These are phyloP conservation scores for Fusarium coffeatum DNA, from an alignment of 2,329 filamentous ascomycete genomes.

Conservation along the genomic window DNA sequence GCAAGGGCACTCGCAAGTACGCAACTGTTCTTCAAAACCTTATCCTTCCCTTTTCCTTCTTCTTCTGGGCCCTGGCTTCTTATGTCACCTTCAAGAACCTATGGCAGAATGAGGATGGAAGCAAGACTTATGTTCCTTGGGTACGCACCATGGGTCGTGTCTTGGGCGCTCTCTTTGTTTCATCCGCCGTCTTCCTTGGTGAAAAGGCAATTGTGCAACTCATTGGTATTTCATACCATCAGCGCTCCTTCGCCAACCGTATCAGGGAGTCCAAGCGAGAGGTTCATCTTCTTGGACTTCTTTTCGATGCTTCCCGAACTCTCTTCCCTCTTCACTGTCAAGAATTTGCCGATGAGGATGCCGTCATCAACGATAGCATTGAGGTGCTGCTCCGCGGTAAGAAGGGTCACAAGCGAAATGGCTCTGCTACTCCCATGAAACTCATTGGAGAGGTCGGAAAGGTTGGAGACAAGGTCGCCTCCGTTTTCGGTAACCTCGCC, in stretches of 20 bases:
- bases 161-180: slow-evolving; percentile 74
- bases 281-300: slow-evolving; percentile 80
- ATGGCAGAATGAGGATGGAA: slow-evolving; percentile 51
- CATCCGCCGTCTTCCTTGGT: slow-evolving; percentile 76
- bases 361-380: slow-evolving; percentile 87
- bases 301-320: slow-evolving; percentile 89
- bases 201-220: slow-evolving; percentile 85
- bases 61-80: slow-evolving; percentile 74
- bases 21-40: slow-evolving; percentile 72
- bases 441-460: slow-evolving; percentile 82
- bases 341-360: slow-evolving; percentile 92
- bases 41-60: slow-evolving; percentile 74
- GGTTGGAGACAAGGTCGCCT: slow-evolving; percentile 92
- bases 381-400: slow-evolving; percentile 73
- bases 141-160: slow-evolving; percentile 71
- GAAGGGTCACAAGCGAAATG: slow-evolving; percentile 61
- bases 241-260: slow-evolving; percentile 81
- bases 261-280: slow-evolving; percentile 94
- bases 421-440: slow-evolving; percentile 80
- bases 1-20: slow-evolving; percentile 77
- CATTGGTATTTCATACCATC: slow-evolving; percentile 87
- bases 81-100: slow-evolving; percentile 72
- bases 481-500: slow-evolving; percentile 91
- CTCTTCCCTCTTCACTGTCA: slow-evolving; percentile 93
- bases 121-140: slow-evolving; percentile 60